Evolutionary conservation across 2,329 filamentous ascomycete genomes (phyloP).

Genomic region (Colletotrichum sp.): DNA sequence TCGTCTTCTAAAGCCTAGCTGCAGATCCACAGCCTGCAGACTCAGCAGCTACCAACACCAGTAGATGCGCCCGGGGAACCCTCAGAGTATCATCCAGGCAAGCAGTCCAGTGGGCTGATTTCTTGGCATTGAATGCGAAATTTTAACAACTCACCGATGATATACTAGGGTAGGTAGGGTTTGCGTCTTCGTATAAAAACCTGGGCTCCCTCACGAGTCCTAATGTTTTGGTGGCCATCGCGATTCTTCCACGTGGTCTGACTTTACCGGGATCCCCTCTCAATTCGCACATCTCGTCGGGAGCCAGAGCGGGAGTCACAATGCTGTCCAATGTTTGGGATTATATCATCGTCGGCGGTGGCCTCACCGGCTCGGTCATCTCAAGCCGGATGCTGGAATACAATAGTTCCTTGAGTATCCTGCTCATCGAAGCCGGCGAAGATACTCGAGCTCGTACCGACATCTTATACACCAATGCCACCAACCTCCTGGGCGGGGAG

Average conservation of each 20-base stretch:
- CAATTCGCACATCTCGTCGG: not conserved
- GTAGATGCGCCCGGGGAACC: not conserved
- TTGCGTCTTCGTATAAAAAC: not conserved
- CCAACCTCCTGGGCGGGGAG: slow-evolving; percentile 20
- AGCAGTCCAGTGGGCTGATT: not conserved
- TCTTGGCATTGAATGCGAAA: not conserved
- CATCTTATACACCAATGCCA: slow-evolving; percentile 7
- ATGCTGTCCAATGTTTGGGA: slow-evolving; percentile 25
- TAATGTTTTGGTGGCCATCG: not conserved
- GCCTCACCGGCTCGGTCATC: slow-evolving; percentile 39
- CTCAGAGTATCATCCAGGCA: not conserved
- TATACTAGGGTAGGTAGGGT: not conserved
- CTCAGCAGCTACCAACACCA: not conserved
- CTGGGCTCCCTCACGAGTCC: not conserved
- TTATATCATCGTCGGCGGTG: slow-evolving; percentile 43
- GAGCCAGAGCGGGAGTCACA: not conserved
- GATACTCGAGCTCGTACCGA: slow-evolving; percentile 18
- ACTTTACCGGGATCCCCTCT: not conserved
- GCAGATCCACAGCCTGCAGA: not conserved
- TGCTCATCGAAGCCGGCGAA: slow-evolving; percentile 42
- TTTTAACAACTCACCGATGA: not conserved
- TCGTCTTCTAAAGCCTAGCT: not conserved
- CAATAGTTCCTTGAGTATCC: slow-evolving; percentile 31
- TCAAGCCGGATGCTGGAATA: slow-evolving; percentile 34
- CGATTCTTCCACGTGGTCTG: not conserved